Evolutionary conservation across 192 early-diverging fungal species (phyloP), one percentile per base, ranked within the genome.

Genomic region (Umbelopsis isabellina): DNA sequence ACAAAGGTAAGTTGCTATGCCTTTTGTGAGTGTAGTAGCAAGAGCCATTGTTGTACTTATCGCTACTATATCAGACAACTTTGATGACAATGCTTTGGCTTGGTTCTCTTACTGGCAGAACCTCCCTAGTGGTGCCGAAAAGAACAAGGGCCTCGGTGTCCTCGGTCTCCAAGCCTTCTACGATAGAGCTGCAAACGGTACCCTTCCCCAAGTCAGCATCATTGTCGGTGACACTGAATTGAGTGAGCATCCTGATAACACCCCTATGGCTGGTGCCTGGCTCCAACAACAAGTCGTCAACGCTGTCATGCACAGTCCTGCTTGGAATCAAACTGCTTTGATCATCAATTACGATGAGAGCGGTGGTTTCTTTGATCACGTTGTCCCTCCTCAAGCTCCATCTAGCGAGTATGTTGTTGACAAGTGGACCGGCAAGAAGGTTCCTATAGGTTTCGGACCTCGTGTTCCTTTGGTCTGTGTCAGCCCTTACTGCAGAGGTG

Each of bases 291-390:
- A 74, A 65, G 67, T 74, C 45, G 73, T 74, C 18, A 74, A 74
- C 23, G 73, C 73, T 50, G 73, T 74, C 13, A 74, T 58, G 50
- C 33, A 53, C 47, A 27, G 66, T 7, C 52, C 67, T n/a, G 27
- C 47, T 15, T 74, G 68, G 67, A 69, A 69, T 15, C 30, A 58
- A 4, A 69, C 73, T 25, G 73, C 68, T 16, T 50, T 74, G 9
- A 69, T 74, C 16, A 74, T 74, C 52, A 74, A 74, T 37, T 74
- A 74, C 51, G 73, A 74, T 46, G 73, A 74, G 66, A 49, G 53
- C 25, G 73, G 73, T 49, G 73, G 46, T 49, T 67, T 46, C 66
- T 69, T 11, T 37, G 73, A 74, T 35, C 73, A 74, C 55, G 73
- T 74, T 45, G 35, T 69, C 9, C 73, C 73, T 41, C 53, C 53